Percentiles rank a stretch among this genome's conserved stretches.
phyloP scores from a whole-genome alignment of 176 grass and related monocot genomes.

The Raddia distichophylla region DNA sequence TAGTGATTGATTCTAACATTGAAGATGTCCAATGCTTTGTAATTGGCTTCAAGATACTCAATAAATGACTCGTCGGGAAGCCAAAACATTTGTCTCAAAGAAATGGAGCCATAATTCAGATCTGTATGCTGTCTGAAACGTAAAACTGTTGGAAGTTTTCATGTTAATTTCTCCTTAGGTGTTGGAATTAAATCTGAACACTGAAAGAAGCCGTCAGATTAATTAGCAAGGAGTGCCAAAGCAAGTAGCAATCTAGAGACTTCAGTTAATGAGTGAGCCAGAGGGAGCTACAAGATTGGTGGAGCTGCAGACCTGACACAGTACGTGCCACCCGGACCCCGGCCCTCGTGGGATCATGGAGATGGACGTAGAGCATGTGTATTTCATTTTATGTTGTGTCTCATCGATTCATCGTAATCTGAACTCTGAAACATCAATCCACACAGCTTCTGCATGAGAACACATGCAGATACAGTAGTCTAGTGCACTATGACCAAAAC shows the following conservation, averaged over 20 bases:
- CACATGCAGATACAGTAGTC: background rate
- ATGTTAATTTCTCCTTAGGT: too few species aligned
- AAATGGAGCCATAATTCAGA: too few species aligned
- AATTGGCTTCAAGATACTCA: too few species aligned
- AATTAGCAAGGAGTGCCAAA: background rate
- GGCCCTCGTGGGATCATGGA: background rate
- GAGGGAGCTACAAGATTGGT: conserved; percentile 20
- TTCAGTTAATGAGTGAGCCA: conserved; percentile 3
- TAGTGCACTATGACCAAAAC: background rate
- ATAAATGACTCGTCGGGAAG: too few species aligned
- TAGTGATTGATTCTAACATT: too few species aligned
- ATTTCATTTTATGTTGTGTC: conserved; percentile 18
- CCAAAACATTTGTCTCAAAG: too few species aligned
- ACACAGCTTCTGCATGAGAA: conserved; percentile 8
- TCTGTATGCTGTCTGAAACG: too few species aligned
- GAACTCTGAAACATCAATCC: conserved; percentile 10
- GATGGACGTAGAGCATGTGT: conserved; percentile 9
- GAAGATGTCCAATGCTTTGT: too few species aligned
- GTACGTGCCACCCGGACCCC: conserved; percentile 20
- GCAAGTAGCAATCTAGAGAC: background rate
- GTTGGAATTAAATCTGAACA: too few species aligned
- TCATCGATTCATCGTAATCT: conserved; percentile 26
- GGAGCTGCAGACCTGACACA: conserved; percentile 15
- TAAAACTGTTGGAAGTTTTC: too few species aligned
- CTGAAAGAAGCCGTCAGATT: conserved; percentile 11